Percentiles rank a stretch among this genome's conserved stretches.
Conservation (phyloP, 345 rosid species). For the Capsella bursapastoris region DNA sequence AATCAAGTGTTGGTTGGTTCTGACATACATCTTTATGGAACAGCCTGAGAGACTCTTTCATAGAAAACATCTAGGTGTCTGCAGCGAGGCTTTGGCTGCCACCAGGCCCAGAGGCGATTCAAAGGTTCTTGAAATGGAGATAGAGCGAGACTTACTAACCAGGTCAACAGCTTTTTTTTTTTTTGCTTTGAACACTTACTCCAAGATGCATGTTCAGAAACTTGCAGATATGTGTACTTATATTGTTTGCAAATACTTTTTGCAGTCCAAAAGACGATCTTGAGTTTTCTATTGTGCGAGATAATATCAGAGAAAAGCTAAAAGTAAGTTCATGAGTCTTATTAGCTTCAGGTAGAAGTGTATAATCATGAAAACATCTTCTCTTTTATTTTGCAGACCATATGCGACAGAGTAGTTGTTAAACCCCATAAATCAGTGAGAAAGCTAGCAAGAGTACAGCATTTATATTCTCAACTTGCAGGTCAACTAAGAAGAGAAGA, state of each 20-base stretch:
- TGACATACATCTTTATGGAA: conserved; percentile 55
- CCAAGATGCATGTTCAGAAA: background rate
- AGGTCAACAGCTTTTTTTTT: conserved; percentile 50
- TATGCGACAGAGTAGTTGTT: conserved; percentile 62
- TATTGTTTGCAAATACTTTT: conserved; percentile 9
- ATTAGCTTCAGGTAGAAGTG: background rate
- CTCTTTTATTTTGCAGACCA: conserved; percentile 53
- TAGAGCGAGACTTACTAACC: conserved; percentile 77
- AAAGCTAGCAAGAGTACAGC: conserved; percentile 84
- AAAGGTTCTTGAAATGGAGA: conserved; percentile 62
- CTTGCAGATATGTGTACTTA: conserved; percentile 23
- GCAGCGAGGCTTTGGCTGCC: conserved; percentile 90
- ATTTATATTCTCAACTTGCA: conserved; percentile 69
- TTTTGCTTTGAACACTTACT: conserved; percentile 8
- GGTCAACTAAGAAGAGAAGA: conserved; percentile 79
- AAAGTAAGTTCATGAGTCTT: conserved; percentile 53
- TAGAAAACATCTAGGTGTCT: conserved; percentile 64
- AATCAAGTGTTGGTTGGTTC: conserved; percentile 21
- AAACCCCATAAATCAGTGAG: conserved; percentile 70
- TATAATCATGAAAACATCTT: background rate
- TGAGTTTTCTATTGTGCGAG: conserved; percentile 86
- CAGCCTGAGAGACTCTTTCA: conserved; percentile 97
- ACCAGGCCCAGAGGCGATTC: conserved; percentile 87
- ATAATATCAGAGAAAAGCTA: conserved; percentile 72
- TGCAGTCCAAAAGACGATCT: conserved; percentile 84